A percentile compares a stretch with the other conserved stretches of the same genome.
Conservation (phyloP, 176 grass and related monocot species). For the Carex cristatella region DNA sequence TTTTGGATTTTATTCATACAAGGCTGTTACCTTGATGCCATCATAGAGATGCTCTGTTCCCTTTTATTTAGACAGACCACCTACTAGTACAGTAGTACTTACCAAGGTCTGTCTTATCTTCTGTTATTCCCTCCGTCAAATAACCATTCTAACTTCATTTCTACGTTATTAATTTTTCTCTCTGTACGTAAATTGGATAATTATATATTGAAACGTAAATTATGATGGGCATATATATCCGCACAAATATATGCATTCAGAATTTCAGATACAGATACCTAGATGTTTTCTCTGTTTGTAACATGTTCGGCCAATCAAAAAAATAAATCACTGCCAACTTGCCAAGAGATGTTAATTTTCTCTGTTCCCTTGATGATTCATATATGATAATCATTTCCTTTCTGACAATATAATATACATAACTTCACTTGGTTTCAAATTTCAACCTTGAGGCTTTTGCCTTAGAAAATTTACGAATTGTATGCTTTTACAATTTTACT, state of each 20-base stretch:
- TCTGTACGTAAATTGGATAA: neutral
- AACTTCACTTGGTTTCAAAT: neutral
- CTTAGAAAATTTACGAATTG: neutral
- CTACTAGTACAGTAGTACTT: neutral
- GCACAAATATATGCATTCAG: too few species aligned
- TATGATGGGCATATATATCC: too few species aligned
- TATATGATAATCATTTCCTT: neutral
- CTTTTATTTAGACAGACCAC: conserved; percentile 5
- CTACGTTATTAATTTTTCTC: neutral
- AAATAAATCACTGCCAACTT: neutral
- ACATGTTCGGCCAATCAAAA: neutral
- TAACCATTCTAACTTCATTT: neutral
- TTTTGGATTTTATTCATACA: neutral
- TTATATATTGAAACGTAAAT: too few species aligned
- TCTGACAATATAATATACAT: neutral
- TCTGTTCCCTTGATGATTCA: neutral
- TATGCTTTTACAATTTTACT: neutral
- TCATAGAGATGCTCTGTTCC: conserved; percentile 16
- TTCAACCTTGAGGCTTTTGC: neutral
- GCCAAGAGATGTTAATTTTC: too few species aligned
- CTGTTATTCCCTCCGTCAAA: neutral
- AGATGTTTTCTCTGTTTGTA: neutral
- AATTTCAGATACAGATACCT: too few species aligned
- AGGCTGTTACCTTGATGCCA: conserved; percentile 23
- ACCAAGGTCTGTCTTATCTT: neutral